phyloP scores from a whole-genome alignment of 2,329 filamentous ascomycete species.

The Penicillium occitanis region DNA sequence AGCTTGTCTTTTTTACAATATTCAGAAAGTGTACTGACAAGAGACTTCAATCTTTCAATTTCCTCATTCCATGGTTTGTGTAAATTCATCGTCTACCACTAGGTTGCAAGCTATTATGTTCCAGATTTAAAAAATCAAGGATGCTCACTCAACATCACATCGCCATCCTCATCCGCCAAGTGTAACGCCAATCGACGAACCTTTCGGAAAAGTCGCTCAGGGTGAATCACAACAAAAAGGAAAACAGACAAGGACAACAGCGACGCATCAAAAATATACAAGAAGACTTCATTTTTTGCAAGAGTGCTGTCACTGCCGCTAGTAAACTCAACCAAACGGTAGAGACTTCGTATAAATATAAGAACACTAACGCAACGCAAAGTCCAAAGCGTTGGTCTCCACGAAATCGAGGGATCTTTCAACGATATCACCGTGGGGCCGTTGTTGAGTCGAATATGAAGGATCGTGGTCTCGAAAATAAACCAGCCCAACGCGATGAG shows the following conservation, averaged over 20 bases:
- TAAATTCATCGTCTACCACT: neutral
- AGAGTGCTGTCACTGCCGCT: conserved; percentile 21
- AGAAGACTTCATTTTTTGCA: conserved; percentile 30
- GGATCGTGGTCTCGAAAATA: neutral
- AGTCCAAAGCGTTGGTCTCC: conserved; percentile 31
- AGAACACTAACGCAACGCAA: conserved; percentile 29
- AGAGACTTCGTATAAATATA: conserved; percentile 32
- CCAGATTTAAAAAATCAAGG: neutral
- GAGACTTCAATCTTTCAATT: neutral
- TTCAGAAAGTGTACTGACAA: neutral
- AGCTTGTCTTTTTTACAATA: too few relatives aligned
- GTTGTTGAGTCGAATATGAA: conserved; percentile 1
- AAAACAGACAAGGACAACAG: conserved; percentile 30
- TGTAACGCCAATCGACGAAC: neutral
- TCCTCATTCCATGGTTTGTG: neutral
- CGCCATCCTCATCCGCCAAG: neutral
- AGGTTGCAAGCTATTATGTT: neutral
- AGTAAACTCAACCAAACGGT: conserved; percentile 32
- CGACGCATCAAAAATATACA: conserved; percentile 36
- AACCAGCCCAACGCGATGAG: conserved; percentile 3
- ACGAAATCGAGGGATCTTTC: conserved; percentile 22
- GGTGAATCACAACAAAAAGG: conserved; percentile 24
- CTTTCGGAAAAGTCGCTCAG: neutral
- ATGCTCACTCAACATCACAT: neutral
- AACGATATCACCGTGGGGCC: neutral